These are phyloP conservation scores for Beauveria rudraprayagi DNA, from an alignment of 2,329 filamentous ascomycete genomes.

Conservation along the genomic window DNA sequence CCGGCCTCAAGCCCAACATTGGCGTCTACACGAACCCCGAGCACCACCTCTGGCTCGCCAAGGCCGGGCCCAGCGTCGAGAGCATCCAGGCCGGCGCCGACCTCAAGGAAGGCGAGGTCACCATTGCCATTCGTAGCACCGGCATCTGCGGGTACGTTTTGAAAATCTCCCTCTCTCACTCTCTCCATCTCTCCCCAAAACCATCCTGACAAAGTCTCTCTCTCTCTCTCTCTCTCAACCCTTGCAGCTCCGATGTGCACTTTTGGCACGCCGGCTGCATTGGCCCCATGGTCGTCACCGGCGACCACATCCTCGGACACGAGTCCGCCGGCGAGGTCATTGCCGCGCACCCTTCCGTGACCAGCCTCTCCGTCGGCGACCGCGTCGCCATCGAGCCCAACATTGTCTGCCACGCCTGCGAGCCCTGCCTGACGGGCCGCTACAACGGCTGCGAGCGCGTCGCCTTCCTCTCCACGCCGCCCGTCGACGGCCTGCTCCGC, in stretches of 20 bases:
- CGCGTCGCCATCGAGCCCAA: constrained; percentile 92
- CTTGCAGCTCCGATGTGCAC: constrained; percentile 75
- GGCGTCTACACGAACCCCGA: constrained; percentile 92
- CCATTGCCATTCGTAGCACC: constrained; percentile 82
- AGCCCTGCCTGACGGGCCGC: constrained; percentile 81
- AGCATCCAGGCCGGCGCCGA: constrained; percentile 59
- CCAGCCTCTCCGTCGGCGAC: constrained; percentile 70
- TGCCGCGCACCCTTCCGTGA: constrained; percentile 74
- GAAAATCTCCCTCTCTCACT: neutral
- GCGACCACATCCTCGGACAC: constrained; percentile 87
- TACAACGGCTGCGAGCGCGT: constrained; percentile 93
- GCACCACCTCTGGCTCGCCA: constrained; percentile 83
- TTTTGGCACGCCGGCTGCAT: constrained; percentile 97
- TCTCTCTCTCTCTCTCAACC: constrained; percentile 6
- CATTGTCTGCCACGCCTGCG: constrained; percentile 83
- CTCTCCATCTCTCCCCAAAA: neutral
- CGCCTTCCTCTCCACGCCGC: constrained; percentile 82
- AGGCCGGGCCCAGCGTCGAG: constrained; percentile 68
- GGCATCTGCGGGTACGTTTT: constrained; percentile 79
- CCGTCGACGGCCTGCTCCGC: constrained; percentile 76
- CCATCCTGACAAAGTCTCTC: neutral
- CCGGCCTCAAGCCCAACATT: constrained; percentile 67
- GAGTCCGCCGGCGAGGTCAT: constrained; percentile 83
- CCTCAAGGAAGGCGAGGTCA: constrained; percentile 76
- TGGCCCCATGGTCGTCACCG: constrained; percentile 87